Conservation (phyloP, 2,329 filamentous ascomycete genomes). For the Chaetomium strumarium region DNA sequence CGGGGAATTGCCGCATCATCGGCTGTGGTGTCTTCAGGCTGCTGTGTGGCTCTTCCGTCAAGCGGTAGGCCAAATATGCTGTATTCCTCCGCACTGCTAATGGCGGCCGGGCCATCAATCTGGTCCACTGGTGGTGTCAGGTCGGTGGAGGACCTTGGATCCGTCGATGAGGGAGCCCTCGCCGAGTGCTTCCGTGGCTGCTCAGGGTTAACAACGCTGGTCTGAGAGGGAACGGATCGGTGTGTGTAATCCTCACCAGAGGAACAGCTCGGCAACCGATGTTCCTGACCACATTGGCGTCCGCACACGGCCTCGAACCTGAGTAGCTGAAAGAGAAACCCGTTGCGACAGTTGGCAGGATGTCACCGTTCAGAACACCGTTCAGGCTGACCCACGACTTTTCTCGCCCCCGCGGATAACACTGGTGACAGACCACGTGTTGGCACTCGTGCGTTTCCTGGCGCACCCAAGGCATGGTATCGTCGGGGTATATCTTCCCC, state of each 20-base stretch:
- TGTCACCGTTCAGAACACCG: slow-evolving; percentile 43
- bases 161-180: neutral
- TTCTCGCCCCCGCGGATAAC: slow-evolving; percentile 39
- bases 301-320: slow-evolving; percentile 38
- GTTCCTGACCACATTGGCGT: slow-evolving; percentile 34
- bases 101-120: neutral
- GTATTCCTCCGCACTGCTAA: no score
- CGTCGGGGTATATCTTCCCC: neutral
- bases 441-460: slow-evolving; percentile 40
- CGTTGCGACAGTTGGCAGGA: slow-evolving; percentile 43
- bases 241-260: slow-evolving; percentile 27
- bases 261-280: slow-evolving; percentile 37
- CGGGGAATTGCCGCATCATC: neutral
- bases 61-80: no score
- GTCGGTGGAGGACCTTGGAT: neutral
- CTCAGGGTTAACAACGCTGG: slow-evolving; percentile 10
- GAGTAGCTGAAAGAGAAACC: slow-evolving; percentile 48
- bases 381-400: slow-evolving; percentile 46
- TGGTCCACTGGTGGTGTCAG: neutral
- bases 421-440: slow-evolving; percentile 45
- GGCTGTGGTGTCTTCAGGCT: neutral
- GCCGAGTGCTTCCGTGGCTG: slow-evolving; percentile 13
- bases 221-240: neutral
- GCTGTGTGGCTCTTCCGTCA: no score
- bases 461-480: slow-evolving; percentile 22